Evolutionary conservation across 1,284 basidiomycete genomes (phyloP), one percentile per base, ranked within the genome.

Genomic region (Ceratobasidium sp.): DNA sequence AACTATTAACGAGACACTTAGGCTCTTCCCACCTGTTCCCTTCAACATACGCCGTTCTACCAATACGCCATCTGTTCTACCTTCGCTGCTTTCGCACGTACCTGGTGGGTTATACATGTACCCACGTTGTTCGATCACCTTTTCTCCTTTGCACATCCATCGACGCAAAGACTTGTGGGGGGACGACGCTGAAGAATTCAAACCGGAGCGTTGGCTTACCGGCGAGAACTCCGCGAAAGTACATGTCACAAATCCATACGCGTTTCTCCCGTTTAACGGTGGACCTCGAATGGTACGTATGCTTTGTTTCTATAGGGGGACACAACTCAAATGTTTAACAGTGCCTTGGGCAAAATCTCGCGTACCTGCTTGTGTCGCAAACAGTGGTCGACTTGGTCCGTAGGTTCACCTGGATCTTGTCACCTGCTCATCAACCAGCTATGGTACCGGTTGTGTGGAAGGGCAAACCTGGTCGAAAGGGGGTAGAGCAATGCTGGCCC

Each of bases 21-120:
- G 78, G 18, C 62, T 79, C 23, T 79, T 78, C 66, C 79, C 78
- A 1, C 78, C 78, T 14, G 76, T 77, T n/a, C 76, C 76, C n/a
- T 75, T 76, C 62, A 76, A 77, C 72, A 72, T 76, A 18, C 76
- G 75, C 18, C 56, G 75, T 36, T 72, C 73, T 21, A 74, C 59
- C 74, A 60, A 58, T 38, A 58, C 28, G 5, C n/a, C 75, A 59
- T 77, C 74, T 58, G 73, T 67, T 59, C 76, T 69, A 48, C 75
- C 74, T 56, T 75, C 72, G 25, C 70, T 71, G 28, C 62, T 76
- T 28, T 76, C 75, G 11, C 63, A 59, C 8, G 25, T 62, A 12
- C 51, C 36, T 1, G 75, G 76, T 7, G 74, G 75, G 0, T 69
- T 75, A 5, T 73, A 46, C 40, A 71, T 78, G 42, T 73, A 70